phyloP scores from a whole-genome alignment of 1,284 basidiomycete genomes.

The Ceratobasidium sp. region DNA sequence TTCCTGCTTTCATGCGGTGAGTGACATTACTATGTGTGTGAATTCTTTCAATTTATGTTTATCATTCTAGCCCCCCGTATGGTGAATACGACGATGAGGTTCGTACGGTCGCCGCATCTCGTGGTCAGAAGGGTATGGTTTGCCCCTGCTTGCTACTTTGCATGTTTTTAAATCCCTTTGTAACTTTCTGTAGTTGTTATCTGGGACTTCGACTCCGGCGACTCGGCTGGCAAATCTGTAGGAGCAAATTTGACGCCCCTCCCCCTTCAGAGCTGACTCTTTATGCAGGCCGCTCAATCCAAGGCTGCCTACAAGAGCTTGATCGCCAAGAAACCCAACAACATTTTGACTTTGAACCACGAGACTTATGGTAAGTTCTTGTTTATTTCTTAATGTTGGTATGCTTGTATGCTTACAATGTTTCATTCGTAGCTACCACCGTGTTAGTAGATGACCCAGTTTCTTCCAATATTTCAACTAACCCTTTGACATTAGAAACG shows the following conservation, averaged over 20 bases:
- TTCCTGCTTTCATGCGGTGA: constrained; percentile 45
- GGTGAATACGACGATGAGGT: constrained; percentile 42
- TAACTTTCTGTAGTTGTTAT: constrained; percentile 39
- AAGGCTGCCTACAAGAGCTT: constrained; percentile 7
- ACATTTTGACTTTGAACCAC: constrained; percentile 43
- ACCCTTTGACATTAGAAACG: constrained; percentile 5
- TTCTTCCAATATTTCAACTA: neutral
- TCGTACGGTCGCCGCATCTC: neutral
- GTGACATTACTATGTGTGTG: neutral
- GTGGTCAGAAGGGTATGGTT: constrained; percentile 22
- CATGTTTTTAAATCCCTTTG: neutral
- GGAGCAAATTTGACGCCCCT: neutral
- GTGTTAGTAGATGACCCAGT: neutral
- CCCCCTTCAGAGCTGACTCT: neutral
- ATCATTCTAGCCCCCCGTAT: constrained; percentile 40
- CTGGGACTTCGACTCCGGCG: constrained; percentile 46
- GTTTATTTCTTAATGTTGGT: neutral
- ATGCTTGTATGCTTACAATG: neutral
- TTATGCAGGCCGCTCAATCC: neutral
- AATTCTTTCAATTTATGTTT: neutral
- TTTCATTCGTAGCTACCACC: constrained; percentile 8
- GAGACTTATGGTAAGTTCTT: constrained; percentile 36
- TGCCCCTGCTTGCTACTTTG: neutral
- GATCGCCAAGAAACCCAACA: constrained; percentile 33
- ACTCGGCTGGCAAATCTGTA: constrained; percentile 36